Conservation (phyloP, 768 basidiomycete species). For the Megacollybia marginata region DNA sequence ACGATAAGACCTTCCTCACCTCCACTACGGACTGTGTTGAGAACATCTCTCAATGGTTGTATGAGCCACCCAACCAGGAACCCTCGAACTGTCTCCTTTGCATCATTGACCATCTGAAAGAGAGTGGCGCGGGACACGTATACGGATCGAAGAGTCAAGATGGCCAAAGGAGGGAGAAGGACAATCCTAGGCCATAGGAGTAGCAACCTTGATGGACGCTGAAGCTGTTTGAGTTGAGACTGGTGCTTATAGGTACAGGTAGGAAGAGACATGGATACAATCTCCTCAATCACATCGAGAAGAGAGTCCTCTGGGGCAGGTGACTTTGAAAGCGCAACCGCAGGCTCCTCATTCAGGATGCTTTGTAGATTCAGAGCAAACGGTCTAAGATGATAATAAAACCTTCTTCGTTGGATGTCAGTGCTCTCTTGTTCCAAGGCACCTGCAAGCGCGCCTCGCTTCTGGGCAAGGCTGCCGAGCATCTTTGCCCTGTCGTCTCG, state of each 20-base stretch:
- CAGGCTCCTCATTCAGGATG: not conserved
- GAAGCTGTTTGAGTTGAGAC: slow-evolving; percentile 25
- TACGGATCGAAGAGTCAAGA: slow-evolving; percentile 41
- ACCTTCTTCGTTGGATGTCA: slow-evolving; percentile 13
- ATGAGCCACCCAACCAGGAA: slow-evolving; percentile 82
- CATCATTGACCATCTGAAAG: slow-evolving; percentile 47
- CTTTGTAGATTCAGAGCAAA: not conserved
- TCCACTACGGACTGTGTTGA: slow-evolving; percentile 77
- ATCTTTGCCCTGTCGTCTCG: slow-evolving; percentile 62
- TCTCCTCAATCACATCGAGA: slow-evolving; percentile 9
- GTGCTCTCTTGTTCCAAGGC: slow-evolving; percentile 17
- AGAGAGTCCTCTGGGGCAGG: slow-evolving; percentile 3
- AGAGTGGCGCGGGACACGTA: slow-evolving; percentile 59
- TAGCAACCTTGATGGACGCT: slow-evolving; percentile 60
- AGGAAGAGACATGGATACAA: slow-evolving; percentile 20
- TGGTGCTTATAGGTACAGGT: slow-evolving; percentile 21
- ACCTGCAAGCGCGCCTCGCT: slow-evolving; percentile 38
- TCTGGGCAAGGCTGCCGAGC: slow-evolving; percentile 54
- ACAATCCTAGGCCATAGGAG: slow-evolving; percentile 80
- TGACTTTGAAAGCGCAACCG: not conserved
- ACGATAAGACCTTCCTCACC: slow-evolving; percentile 73
- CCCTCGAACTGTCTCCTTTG: slow-evolving; percentile 55
- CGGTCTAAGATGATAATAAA: slow-evolving; percentile 6
- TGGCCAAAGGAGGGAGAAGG: slow-evolving; percentile 60
- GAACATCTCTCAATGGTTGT: slow-evolving; percentile 75